Evolutionary conservation across 176 grass and related monocot genomes (phyloP).

Genomic region (Typha latifolia): DNA sequence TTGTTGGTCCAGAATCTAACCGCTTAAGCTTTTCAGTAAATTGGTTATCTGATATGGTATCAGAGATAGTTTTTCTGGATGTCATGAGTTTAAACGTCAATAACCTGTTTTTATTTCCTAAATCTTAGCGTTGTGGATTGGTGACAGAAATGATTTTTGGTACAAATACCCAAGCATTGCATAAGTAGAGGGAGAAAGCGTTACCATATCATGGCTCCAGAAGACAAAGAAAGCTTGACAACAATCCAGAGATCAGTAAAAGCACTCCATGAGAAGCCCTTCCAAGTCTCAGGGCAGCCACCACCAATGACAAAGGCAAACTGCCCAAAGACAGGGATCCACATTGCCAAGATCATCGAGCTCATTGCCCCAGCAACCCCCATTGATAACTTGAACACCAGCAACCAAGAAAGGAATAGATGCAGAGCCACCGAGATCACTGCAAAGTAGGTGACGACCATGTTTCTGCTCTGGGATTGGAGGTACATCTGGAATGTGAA

Average conservation of each 20-base stretch:
- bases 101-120: too few species aligned
- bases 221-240: constrained; percentile 29
- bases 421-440: constrained; percentile 5
- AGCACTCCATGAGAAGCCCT: constrained; percentile 25
- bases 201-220: constrained; percentile 31
- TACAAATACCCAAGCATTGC: too few species aligned
- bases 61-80: too few species aligned
- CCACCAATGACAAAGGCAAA: constrained; percentile 17
- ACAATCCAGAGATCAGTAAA: constrained; percentile 23
- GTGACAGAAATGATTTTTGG: too few species aligned
- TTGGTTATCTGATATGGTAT: too few species aligned
- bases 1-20: not conserved
- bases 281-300: constrained; percentile 22
- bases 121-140: too few species aligned
- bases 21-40: too few species aligned
- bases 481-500: constrained; percentile 33
- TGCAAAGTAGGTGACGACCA: constrained; percentile 14
- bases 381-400: constrained; percentile 13
- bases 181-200: not conserved
- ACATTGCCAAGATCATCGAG: constrained; percentile 17
- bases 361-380: constrained; percentile 16
- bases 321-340: constrained; percentile 21
- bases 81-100: too few species aligned
- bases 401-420: constrained; percentile 20
- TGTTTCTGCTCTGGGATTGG: constrained; percentile 30